Evolutionary conservation across 768 basidiomycete species (phyloP).

Genomic region (Thelephora ganbajun): DNA sequence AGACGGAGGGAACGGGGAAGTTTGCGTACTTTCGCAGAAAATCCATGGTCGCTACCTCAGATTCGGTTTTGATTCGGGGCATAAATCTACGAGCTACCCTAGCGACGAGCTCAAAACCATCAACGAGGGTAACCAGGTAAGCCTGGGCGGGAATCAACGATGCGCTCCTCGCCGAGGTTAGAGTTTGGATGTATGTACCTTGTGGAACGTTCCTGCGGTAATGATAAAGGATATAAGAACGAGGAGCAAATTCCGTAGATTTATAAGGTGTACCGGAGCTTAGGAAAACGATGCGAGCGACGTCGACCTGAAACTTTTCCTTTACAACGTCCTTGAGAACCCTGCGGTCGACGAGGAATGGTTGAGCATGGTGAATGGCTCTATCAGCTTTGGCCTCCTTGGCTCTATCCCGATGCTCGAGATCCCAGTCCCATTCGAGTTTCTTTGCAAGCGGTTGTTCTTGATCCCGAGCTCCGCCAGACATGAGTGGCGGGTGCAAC

Average conservation of each 20-base stretch:
- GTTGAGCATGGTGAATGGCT: conserved; percentile 42
- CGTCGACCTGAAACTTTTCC: conserved; percentile 51
- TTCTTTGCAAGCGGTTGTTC: neutral
- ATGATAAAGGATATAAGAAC: neutral
- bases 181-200: conserved; percentile 26
- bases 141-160: conserved; percentile 29
- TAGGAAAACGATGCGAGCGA: conserved; percentile 58
- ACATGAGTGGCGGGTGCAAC: too few relatives aligned
- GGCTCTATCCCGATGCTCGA: conserved; percentile 57
- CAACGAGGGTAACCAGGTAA: conserved; percentile 56
- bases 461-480: neutral
- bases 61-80: conserved; percentile 77
- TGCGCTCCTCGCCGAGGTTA: conserved; percentile 1
- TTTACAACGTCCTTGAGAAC: conserved; percentile 66
- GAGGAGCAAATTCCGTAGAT: conserved; percentile 4
- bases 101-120: conserved; percentile 52
- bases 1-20: conserved; percentile 64
- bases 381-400: conserved; percentile 52
- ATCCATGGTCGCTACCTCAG: conserved; percentile 77
- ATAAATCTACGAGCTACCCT: conserved; percentile 77
- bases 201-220: conserved; percentile 67
- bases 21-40: conserved; percentile 58
- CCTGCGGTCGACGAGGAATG: conserved; percentile 64
- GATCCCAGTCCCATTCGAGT: conserved; percentile 57
- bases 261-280: conserved; percentile 44